Conservation (phyloP, 139 green algal species). For the Chlamydomonas sp. region DNA sequence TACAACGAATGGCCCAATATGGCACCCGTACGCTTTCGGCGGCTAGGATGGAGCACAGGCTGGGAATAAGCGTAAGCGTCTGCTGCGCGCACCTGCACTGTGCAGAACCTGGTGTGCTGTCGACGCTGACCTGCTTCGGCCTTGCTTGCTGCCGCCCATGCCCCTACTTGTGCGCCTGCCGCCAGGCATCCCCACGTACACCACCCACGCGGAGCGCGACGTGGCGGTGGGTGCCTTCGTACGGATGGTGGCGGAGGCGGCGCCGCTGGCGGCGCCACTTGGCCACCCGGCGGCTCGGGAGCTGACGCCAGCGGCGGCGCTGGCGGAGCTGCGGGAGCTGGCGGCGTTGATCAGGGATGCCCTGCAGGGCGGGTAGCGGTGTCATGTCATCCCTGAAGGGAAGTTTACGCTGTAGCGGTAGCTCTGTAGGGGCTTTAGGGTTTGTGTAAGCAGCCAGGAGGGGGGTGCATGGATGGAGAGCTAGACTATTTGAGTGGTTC, state of each 20-base stretch:
- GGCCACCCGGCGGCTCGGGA: conserved; percentile 4
- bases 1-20: neutral
- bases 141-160: neutral
- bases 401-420: too few relatives aligned
- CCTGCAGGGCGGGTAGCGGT: neutral
- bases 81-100: neutral
- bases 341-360: neutral
- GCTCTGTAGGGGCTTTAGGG: too few relatives aligned
- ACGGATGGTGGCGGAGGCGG: conserved; percentile 19
- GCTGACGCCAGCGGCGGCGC: neutral
- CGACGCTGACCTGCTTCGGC: too few relatives aligned
- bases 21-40: neutral
- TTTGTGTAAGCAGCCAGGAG: too few relatives aligned
- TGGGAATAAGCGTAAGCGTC: neutral
- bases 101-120: neutral
- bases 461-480: too few relatives aligned
- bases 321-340: conserved; percentile 18
- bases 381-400: too few relatives aligned
- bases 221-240: conserved; percentile 37
- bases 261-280: conserved; percentile 4
- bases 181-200: neutral
- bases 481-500: too few relatives aligned
- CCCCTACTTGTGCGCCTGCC: neutral
- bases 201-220: conserved; percentile 10
- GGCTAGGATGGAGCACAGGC: neutral